Conservation (phyloP, 306 rosid species). For the Cucurbita maxima region DNA sequence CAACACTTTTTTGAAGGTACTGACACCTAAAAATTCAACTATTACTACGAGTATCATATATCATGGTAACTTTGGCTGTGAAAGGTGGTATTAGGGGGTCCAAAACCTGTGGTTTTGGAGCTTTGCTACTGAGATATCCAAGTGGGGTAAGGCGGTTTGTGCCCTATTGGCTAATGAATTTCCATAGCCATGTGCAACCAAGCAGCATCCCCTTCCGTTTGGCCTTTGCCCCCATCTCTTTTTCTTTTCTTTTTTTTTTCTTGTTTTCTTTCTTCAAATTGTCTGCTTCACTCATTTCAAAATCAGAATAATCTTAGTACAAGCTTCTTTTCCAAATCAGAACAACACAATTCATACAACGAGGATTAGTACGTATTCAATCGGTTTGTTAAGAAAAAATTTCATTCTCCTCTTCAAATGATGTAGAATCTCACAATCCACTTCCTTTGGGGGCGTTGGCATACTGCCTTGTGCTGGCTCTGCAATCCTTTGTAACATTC, state of each 20-base stretch:
- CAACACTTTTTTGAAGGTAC: slow-evolving; percentile 16
- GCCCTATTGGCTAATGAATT: slow-evolving; percentile 8
- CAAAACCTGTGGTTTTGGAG: slow-evolving; percentile 61
- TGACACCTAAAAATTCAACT: slow-evolving; percentile 17
- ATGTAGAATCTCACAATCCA: too few relatives aligned
- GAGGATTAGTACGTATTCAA: too few relatives aligned
- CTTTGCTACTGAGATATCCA: slow-evolving; percentile 19
- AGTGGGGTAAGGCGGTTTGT: slow-evolving; percentile 36
- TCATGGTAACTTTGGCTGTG: too few relatives aligned
- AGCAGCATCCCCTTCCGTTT: slow-evolving; percentile 33
- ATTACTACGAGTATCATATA: too few relatives aligned
- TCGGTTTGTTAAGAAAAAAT: too few relatives aligned
- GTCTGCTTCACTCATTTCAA: background rate
- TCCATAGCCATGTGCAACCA: slow-evolving; percentile 47
- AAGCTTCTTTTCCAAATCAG: background rate
- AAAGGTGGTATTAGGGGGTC: slow-evolving; percentile 15
- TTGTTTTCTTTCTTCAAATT: background rate
- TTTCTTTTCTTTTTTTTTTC: slow-evolving; percentile 22
- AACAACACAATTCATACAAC: too few relatives aligned
- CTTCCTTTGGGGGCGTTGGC: too few relatives aligned
- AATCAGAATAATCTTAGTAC: background rate
- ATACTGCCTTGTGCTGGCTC: too few relatives aligned
- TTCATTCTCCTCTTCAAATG: too few relatives aligned
- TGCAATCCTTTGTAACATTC: too few relatives aligned
- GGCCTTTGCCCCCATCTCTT: slow-evolving; percentile 26